A percentile compares a stretch with the other conserved stretches of the same genome.
Evolutionary conservation across 2,329 filamentous ascomycete species (phyloP).

Genomic region (Amesomyces nigricolor): DNA sequence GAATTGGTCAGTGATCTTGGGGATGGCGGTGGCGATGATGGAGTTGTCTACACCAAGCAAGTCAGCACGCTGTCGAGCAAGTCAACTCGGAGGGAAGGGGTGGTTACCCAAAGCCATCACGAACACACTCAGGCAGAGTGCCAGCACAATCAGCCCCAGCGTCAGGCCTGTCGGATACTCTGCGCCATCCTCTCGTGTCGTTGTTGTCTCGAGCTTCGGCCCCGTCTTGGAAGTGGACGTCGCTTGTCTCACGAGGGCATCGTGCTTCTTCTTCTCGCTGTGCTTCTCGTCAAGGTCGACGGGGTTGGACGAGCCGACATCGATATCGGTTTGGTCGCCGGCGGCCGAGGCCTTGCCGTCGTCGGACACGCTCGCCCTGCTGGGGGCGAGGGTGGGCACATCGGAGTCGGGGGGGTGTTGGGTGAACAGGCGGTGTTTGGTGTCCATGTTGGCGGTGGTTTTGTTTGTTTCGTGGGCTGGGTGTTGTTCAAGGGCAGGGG

Average conservation of each 20-base stretch:
- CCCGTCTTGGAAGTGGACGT: constrained; percentile 28
- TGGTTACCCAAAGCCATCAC: constrained; percentile 37
- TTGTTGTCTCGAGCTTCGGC: constrained; percentile 23
- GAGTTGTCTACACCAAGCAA: constrained; percentile 26
- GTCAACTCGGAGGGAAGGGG: too few species aligned
- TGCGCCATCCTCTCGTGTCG: constrained; percentile 35
- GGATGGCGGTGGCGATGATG: constrained; percentile 38
- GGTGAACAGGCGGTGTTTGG: constrained; percentile 9
- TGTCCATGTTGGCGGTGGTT: constrained; percentile 9
- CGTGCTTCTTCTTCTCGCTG: constrained; percentile 14
- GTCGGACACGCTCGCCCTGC: constrained; percentile 24
- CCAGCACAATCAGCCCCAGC: constrained; percentile 37
- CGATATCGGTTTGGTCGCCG: constrained; percentile 18
- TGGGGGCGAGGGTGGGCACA: constrained; percentile 26
- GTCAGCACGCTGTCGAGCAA: not conserved
- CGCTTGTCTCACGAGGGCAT: constrained; percentile 23
- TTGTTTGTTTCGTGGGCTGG: not conserved
- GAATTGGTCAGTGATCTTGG: constrained; percentile 36
- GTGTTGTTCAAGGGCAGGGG: too few species aligned
- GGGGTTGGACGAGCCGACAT: constrained; percentile 12
- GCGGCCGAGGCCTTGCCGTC: constrained; percentile 22
- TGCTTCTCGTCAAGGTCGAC: constrained; percentile 12
- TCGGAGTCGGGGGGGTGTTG: constrained; percentile 15
- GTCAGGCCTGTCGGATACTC: constrained; percentile 36
- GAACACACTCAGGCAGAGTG: constrained; percentile 41